A percentile compares a stretch with the other conserved stretches of the same genome.
Conservation (phyloP, 345 rosid genomes). For the Gossypium bickii region DNA sequence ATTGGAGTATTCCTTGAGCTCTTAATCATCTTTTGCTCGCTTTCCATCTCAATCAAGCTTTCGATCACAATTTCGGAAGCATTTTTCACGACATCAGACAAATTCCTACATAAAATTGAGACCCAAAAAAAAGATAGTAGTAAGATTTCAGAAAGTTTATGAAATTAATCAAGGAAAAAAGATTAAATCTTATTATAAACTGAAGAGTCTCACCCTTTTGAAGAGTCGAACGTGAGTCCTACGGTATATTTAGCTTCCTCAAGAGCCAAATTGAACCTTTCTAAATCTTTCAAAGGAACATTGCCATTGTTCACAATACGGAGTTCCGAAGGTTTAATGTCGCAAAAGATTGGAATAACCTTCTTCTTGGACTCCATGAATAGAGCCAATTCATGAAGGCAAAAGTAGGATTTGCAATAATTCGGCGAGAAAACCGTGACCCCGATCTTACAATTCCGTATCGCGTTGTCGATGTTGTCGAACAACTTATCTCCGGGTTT, state of each 20-base stretch:
- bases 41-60: slow-evolving; percentile 51
- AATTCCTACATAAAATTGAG: slow-evolving; percentile 33
- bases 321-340: slow-evolving; percentile 69
- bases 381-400: slow-evolving; percentile 66
- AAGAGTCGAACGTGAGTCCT: slow-evolving; percentile 59
- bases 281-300: slow-evolving; percentile 35
- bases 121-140: not conserved
- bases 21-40: slow-evolving; percentile 17
- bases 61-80: slow-evolving; percentile 55
- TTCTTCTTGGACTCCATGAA: slow-evolving; percentile 61
- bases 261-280: slow-evolving; percentile 52
- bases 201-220: slow-evolving; percentile 40
- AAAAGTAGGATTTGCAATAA: slow-evolving; percentile 57
- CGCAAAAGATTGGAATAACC: slow-evolving; percentile 68
- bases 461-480: slow-evolving; percentile 49
- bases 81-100: slow-evolving; percentile 54
- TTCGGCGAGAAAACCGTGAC: slow-evolving; percentile 60
- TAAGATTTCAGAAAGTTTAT: not conserved
- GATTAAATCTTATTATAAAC: not conserved
- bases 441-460: slow-evolving; percentile 44
- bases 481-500: slow-evolving; percentile 68
- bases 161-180: not conserved
- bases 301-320: slow-evolving; percentile 29
- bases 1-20: slow-evolving; percentile 5
- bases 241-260: slow-evolving; percentile 66